Evolutionary conservation across 169 alveolate genomes (phyloP), one percentile per base, ranked within the genome.

Genomic region (Plasmodium gallinaceum): DNA sequence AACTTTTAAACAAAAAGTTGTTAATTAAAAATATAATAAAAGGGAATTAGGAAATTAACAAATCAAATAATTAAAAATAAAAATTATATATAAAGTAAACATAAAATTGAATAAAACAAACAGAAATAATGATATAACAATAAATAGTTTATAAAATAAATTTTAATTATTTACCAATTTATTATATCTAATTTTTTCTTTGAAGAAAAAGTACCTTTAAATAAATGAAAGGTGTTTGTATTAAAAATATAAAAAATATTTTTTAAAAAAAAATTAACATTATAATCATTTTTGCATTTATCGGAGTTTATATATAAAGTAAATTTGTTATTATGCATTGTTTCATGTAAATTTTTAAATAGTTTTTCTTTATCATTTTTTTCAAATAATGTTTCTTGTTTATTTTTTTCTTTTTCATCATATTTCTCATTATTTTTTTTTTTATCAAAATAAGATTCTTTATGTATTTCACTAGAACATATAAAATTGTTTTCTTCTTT

Each of bases 121-220:
- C 71, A 3, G 39, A 32, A 32, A 4, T 32, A 32, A 32, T 4
- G n/a, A n/a, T n/a, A n/a, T 32, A 32, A 32, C 42, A 22, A 9
- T 32, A 26, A 32, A 66, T n/a, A 39, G n/a, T 16, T n/a, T 12
- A 66, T 18, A 10, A n/a, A 66, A 39, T 45, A 18, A 58, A 42
- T 45, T 46, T 8, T 14, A 5, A 46, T 2, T 32, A 0, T 45
- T 58, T 58, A 78, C 89, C 89, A 78, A 14, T 65, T 78, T n/a
- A 66, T 78, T 51, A 78, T 65, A 58, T 78, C 89, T 48, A 22
- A 22, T 58, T 78, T 78, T 45, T 78, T 78, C 57, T 78, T 78
- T 68, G 89, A 78, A 8, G 74, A 64, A 51, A 78, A 78, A 43
- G 78, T 64, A 32, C 45, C 20, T 57, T 51, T 65, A 46, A 78